Conservation (phyloP, 208 protist species). For the Histomonas meleagridis region DNA sequence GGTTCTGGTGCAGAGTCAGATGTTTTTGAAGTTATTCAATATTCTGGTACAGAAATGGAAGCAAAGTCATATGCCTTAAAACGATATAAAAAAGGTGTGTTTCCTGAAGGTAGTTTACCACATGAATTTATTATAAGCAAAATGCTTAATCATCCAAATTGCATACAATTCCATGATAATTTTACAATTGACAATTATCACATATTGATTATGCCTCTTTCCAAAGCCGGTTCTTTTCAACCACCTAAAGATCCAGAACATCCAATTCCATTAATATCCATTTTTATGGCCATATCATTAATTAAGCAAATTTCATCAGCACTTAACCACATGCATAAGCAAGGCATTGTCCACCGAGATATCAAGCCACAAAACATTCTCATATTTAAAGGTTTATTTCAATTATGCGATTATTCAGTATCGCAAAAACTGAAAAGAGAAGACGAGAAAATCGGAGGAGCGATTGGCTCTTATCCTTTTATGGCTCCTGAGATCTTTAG, state of each 20-base stretch:
- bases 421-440: not conserved
- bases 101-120: not conserved
- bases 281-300: not conserved
- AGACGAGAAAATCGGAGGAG: not conserved
- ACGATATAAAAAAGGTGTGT: not conserved
- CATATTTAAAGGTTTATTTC: not conserved
- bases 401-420: not conserved
- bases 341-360: not conserved
- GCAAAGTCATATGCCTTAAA: not conserved
- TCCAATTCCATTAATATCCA: too few species aligned
- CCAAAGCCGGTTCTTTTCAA: not conserved
- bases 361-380: not conserved
- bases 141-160: not conserved
- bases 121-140: not conserved
- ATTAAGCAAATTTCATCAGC: not conserved
- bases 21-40: not conserved
- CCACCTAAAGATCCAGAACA: not conserved
- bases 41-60: too few species aligned
- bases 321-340: not conserved
- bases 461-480: not conserved
- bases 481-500: not conserved
- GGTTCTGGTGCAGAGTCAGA: not conserved
- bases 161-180: not conserved
- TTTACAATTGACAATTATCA: not conserved
- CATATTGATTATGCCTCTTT: not conserved